These are phyloP conservation scores for Polytolypa hystricis DNA, from an alignment of 2,329 filamentous ascomycete species.

Conservation along the genomic window DNA sequence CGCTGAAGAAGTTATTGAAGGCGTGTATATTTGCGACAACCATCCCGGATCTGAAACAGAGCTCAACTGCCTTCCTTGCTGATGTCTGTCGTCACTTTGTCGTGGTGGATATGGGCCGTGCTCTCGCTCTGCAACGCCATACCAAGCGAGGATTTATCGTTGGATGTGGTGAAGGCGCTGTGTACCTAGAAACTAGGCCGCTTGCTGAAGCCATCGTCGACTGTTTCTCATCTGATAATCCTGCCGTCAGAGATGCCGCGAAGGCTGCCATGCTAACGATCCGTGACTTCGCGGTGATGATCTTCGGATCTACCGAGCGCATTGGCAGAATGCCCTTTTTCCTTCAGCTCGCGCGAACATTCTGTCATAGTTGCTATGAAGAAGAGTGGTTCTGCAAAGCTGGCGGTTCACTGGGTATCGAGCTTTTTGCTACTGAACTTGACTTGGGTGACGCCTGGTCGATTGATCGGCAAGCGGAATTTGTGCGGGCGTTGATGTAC, in stretches of 20 bases:
- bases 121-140: constrained; percentile 71
- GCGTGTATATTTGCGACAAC: constrained; percentile 78
- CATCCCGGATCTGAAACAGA: constrained; percentile 64
- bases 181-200: constrained; percentile 76
- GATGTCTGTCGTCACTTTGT: constrained; percentile 85
- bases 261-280: constrained; percentile 68
- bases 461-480: constrained; percentile 69
- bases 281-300: constrained; percentile 61
- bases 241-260: constrained; percentile 69
- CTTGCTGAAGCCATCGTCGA: constrained; percentile 85
- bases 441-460: constrained; percentile 80
- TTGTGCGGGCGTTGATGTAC: constrained; percentile 84
- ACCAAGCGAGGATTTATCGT: constrained; percentile 71
- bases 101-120: constrained; percentile 75
- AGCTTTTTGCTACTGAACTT: constrained; percentile 72
- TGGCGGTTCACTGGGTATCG: constrained; percentile 82
- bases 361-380: constrained; percentile 90
- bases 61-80: constrained; percentile 62
- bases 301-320: constrained; percentile 64
- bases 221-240: constrained; percentile 74
- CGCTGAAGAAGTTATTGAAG: constrained; percentile 77
- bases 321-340: constrained; percentile 77
- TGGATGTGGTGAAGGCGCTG: constrained; percentile 70
- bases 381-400: constrained; percentile 99
- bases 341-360: constrained; percentile 65